phyloP scores from a whole-genome alignment of 2,329 filamentous ascomycete species.

The Helotiales sp. region DNA sequence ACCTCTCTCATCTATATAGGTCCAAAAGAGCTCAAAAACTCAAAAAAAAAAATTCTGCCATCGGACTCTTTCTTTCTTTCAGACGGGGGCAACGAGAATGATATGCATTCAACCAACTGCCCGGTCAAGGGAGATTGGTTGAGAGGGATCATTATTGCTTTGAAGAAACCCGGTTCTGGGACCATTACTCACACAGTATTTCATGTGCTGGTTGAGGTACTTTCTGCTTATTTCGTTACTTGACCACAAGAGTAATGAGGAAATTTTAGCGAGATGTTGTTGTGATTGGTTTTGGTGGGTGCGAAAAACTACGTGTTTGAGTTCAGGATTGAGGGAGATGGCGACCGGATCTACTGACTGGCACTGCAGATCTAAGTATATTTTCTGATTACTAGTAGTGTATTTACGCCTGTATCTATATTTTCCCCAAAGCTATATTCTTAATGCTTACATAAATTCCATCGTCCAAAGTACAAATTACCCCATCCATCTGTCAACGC shows the following conservation, averaged over 20 bases:
- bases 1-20: no score
- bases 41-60: no score
- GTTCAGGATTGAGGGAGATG: no score
- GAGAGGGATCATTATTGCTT: not conserved
- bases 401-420: no score
- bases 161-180: not conserved
- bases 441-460: not conserved
- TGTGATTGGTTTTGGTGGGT: not conserved
- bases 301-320: no score
- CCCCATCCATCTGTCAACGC: not conserved
- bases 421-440: not conserved
- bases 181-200: not conserved
- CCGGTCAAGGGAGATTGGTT: not conserved
- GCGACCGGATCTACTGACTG: no score
- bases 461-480: no score
- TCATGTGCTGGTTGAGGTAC: not conserved
- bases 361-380: no score
- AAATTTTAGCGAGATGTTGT: not conserved
- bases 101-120: not conserved
- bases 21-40: no score
- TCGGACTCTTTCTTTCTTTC: no score
- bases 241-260: not conserved
- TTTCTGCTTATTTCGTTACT: not conserved
- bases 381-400: no score
- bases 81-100: not conserved